Evolutionary conservation across 345 rosid species (phyloP), one percentile per base, ranked within the genome.

Genomic region (Eucalyptus guilfoylei): DNA sequence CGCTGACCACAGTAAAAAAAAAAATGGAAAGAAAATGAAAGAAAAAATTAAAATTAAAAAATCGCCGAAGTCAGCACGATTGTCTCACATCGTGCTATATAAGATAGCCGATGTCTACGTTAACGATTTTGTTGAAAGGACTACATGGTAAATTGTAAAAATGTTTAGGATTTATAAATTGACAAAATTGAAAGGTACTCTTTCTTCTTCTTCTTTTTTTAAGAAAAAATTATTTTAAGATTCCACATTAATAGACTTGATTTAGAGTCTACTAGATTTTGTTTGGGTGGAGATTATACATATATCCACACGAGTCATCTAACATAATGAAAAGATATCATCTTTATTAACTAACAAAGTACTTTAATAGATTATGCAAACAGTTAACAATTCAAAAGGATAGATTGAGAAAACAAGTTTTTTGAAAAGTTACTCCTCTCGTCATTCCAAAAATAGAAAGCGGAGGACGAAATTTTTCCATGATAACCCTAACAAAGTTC

Each of bases 51-150:
- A 52, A 52, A 52, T 7, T 7, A 8, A 54, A 54, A 54, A 55
- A 55, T 55, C 3, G 0, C 23, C 30, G 2, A 55, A 0, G 6
- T 23, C 11, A 54, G 1, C 26, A 21, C 1, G 11, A 23, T 21
- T 23, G 12, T 1, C 30, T 5, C 30, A 55, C 6, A 23, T 3
- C 6, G 1, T 55, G 12, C 6, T 24, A 55, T 23, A 3, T 55
- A 55, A 23, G 13, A 24, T 23, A 23, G 3, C 1, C 4, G 1
- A 55, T 0, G 1, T 55, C 1, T 1, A 55, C 12, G 0, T 55
- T 55, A 55, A 24, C 5, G 3, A 24, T 55, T 55, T 55, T 6
- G 1, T 55, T 10, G 30, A 24, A 55, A 55, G 6, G 30, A 55
- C 0, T 55, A 4, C 3, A 24, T 55, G 6, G 21, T 55, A 55